phyloP scores from a whole-genome alignment of 2,329 filamentous ascomycete genomes.

The Basipetospora chlamydospora region DNA sequence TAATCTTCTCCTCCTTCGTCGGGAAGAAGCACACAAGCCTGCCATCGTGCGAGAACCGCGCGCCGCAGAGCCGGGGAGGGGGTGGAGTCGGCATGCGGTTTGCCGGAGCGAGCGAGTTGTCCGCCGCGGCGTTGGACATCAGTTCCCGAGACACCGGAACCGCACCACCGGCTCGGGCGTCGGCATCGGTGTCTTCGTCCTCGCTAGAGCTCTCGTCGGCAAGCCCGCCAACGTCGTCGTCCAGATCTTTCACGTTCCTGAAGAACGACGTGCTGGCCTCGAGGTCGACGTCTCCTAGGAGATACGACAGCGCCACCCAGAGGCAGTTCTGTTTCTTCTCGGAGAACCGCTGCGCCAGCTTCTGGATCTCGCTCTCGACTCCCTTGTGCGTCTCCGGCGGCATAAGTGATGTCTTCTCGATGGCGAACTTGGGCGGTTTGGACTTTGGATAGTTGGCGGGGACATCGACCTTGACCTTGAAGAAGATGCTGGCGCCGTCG shows the following conservation, averaged over 20 bases:
- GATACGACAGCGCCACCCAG: slow-evolving; percentile 45
- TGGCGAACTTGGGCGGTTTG: slow-evolving; percentile 41
- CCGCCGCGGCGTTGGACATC: slow-evolving; percentile 36
- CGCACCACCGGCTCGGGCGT: slow-evolving; percentile 34
- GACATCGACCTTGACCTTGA: slow-evolving; percentile 47
- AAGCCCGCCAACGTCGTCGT: slow-evolving; percentile 39
- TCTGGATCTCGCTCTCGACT: slow-evolving; percentile 39
- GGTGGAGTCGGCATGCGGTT: slow-evolving; percentile 40
- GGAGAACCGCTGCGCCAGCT: slow-evolving; percentile 40
- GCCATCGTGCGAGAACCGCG: slow-evolving; percentile 46
- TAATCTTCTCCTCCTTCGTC: slow-evolving; percentile 48
- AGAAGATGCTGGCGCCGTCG: slow-evolving; percentile 40
- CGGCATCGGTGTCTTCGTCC: slow-evolving; percentile 66
- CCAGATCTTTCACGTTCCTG: slow-evolving; percentile 49
- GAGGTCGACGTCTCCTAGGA: slow-evolving; percentile 48
- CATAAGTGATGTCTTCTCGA: slow-evolving; percentile 51
- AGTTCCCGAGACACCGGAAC: slow-evolving; percentile 49
- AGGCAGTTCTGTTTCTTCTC: slow-evolving; percentile 46
- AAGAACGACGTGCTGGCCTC: slow-evolving; percentile 46
- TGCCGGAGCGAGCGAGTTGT: slow-evolving; percentile 35
- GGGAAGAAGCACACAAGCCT: slow-evolving; percentile 54
- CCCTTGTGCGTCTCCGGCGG: slow-evolving; percentile 35
- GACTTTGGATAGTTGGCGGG: slow-evolving; percentile 43
- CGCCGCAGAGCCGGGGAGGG: slow-evolving; percentile 43
- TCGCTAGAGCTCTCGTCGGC: slow-evolving; percentile 73